Conservation (phyloP, 2,329 filamentous ascomycete species). For the Cladosporium austrohemisphaericum region DNA sequence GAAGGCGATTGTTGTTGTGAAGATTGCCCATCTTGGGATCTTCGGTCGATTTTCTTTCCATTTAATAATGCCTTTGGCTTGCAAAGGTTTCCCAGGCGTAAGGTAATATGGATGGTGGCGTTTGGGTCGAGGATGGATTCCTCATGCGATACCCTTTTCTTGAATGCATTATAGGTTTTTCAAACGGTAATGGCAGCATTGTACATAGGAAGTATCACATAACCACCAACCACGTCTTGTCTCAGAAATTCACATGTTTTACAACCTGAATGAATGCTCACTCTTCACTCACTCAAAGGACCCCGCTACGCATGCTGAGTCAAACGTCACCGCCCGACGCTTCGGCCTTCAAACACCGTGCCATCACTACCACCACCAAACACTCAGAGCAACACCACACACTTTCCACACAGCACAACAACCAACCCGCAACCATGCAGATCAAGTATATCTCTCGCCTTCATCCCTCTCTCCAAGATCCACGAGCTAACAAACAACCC, state of each 20-base stretch:
- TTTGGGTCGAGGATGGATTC: background rate
- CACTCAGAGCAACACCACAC: background rate
- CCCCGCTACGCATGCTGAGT: too few relatives aligned
- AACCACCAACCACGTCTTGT: too few relatives aligned
- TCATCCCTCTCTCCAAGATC: background rate
- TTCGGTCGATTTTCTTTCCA: background rate
- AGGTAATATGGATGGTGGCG: too few relatives aligned
- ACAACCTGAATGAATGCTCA: background rate
- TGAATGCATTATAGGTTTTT: too few relatives aligned
- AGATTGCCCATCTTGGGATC: background rate
- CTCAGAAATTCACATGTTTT: too few relatives aligned
- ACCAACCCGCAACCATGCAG: conserved; percentile 11
- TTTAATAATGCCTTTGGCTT: too few relatives aligned
- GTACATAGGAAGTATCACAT: too few relatives aligned
- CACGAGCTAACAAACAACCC: background rate
- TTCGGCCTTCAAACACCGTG: conserved; percentile 26
- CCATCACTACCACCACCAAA: background rate
- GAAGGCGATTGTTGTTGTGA: too few relatives aligned
- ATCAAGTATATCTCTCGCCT: conserved; percentile 11
- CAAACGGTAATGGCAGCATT: too few relatives aligned
- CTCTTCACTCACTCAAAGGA: background rate
- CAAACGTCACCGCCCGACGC: conserved; percentile 1
- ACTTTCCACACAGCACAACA: background rate
- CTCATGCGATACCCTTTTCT: conserved; percentile 7
- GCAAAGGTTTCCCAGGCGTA: too few relatives aligned